Base-by-base conservation (phyloP, 495 filamentous ascomycete genomes). In the Platismatia glauca region DNA sequence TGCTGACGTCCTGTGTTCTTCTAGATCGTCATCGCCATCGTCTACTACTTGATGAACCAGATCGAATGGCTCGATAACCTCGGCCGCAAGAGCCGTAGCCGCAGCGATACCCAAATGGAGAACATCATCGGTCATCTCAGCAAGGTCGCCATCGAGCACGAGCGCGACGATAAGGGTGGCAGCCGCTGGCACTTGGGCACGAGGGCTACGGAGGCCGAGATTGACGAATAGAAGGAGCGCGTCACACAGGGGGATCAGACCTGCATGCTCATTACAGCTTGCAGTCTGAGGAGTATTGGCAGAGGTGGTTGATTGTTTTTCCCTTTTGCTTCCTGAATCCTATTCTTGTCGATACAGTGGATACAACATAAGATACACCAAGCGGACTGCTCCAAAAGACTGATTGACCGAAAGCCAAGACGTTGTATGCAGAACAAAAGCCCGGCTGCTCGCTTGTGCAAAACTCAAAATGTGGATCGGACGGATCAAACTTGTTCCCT, bases 31-130 rank as follows among this genome's bases (percentile, higher is more conserved):
- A 85, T 89, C 70, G 87, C 88, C 63, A 86, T 90, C 66, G 81
- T 88, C 70, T 69, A 91, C 79, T 88, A 83, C 77, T 70, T 87
- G 69, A 80, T 91, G 72, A 87, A 85, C 76, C 75, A 80, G 69
- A 81, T 89, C 69, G 74, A 78, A 56, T 82, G 75, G 75, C 81
- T 90, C 59, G 82, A 89, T 78, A 86, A 89, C 76, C 85, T 91
- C 64, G 88, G 88, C 71, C 86, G 88, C 73, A 86, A 87, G 83
- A 86, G 84, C 79, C 83, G 88, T 71, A 85, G 79, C 72, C 79
- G 78, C 67, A 81, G 82, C 67, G 87, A 91, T 73, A 88, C 86
- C 71, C 78, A 85, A 71, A 86, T 90, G 75, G 88, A 91, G 85
- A 90, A 91, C 77, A 85, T 89, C 75, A 80, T 91, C 70, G 81